Conservation (phyloP, 2,329 filamentous ascomycete genomes). For the Ophiobolus disseminans region DNA sequence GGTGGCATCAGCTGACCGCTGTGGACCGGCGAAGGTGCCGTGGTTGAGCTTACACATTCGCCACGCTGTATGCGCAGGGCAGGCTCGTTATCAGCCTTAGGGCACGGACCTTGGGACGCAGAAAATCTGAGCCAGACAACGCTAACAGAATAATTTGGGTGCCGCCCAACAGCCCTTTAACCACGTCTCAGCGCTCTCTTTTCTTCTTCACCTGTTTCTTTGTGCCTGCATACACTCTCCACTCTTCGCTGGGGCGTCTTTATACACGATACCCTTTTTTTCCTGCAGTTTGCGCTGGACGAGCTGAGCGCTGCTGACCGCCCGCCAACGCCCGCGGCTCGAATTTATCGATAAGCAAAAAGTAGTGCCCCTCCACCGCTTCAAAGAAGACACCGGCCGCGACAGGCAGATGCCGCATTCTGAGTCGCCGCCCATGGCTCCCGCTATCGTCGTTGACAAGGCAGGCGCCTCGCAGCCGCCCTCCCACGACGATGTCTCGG, state of each 20-base stretch:
- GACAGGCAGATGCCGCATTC: slow-evolving; percentile 56
- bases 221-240: slow-evolving; percentile 38
- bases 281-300: slow-evolving; percentile 14
- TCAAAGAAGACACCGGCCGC: slow-evolving; percentile 8
- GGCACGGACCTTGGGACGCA: neutral
- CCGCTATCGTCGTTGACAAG: slow-evolving; percentile 56
- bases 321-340: slow-evolving; percentile 17
- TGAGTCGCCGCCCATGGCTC: slow-evolving; percentile 59
- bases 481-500: slow-evolving; percentile 55
- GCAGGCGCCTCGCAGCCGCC: slow-evolving; percentile 52
- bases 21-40: neutral
- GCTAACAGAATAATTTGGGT: slow-evolving; percentile 32
- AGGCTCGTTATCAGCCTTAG: neutral
- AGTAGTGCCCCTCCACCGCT: slow-evolving; percentile 35
- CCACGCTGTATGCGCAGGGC: neutral
- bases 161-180: slow-evolving; percentile 24
- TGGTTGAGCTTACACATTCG: neutral
- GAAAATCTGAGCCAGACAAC: neutral
- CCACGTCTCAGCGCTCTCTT: slow-evolving; percentile 18
- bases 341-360: slow-evolving; percentile 41
- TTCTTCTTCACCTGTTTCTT: slow-evolving; percentile 22
- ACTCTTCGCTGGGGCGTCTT: slow-evolving; percentile 37
- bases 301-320: slow-evolving; percentile 18
- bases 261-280: slow-evolving; percentile 31
- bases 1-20: too few relatives aligned